Conservation (phyloP, 108 stramenopile genomes). For the Cyclotella sp. region DNA sequence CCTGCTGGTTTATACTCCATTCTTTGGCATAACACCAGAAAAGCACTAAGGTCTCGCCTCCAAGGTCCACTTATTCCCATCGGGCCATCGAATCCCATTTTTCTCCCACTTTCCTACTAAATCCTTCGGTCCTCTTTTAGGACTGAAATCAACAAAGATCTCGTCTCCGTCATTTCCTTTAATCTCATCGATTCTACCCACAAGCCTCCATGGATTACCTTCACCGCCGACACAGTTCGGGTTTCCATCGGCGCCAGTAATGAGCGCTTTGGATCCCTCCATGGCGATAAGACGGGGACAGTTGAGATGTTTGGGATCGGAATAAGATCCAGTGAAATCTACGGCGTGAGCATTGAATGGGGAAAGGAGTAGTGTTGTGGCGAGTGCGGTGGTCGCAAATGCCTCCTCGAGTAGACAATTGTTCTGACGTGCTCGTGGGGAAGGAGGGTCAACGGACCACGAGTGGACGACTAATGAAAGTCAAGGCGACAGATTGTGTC, state of each 20-base stretch:
- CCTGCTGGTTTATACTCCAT: no score
- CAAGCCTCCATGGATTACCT: conserved; percentile 24
- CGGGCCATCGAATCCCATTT: conserved; percentile 31
- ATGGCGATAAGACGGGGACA: conserved; percentile 50
- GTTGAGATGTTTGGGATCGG: conserved; percentile 61
- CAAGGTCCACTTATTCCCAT: conserved; percentile 32
- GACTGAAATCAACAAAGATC: conserved; percentile 66
- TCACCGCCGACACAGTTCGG: conserved; percentile 54
- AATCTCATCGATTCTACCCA: conserved; percentile 24
- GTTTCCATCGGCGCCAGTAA: conserved; percentile 56
- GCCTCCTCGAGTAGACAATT: neutral
- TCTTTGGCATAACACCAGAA: neutral
- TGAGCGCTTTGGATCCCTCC: conserved; percentile 24
- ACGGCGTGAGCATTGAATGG: conserved; percentile 21
- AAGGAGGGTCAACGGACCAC: neutral
- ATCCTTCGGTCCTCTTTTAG: conserved; percentile 68
- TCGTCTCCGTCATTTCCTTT: conserved; percentile 19
- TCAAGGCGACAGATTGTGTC: no score
- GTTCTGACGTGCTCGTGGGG: neutral
- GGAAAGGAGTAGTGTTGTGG: neutral
- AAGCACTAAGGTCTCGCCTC: conserved; percentile 1
- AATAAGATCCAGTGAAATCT: conserved; percentile 42
- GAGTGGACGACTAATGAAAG: neutral
- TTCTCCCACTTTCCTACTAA: conserved; percentile 42
- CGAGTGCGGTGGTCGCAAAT: neutral